Conservation (phyloP, 2,329 filamentous ascomycete species). For the Pyrenophora graminea region DNA sequence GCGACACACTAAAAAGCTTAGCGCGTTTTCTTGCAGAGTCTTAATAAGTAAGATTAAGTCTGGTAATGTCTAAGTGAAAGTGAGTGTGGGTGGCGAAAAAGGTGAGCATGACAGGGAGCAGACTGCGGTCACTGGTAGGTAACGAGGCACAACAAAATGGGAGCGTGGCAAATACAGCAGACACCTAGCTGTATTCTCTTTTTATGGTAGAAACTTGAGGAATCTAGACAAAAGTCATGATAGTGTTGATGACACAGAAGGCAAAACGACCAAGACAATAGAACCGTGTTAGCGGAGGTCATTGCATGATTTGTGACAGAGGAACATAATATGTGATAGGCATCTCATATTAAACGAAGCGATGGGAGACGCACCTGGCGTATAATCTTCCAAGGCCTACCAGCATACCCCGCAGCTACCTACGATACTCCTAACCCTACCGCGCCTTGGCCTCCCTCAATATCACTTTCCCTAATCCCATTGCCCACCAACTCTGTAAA, state of each 20-base stretch:
- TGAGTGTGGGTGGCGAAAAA: neutral
- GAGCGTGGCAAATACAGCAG: no score
- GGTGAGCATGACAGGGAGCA: neutral
- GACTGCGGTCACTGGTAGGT: neutral
- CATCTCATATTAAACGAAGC: neutral
- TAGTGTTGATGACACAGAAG: no score
- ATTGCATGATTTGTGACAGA: no score
- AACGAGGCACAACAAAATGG: neutral
- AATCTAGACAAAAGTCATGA: no score
- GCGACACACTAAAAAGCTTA: constrained; percentile 14
- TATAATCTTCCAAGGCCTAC: neutral
- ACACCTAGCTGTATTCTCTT: no score
- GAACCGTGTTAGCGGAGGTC: no score
- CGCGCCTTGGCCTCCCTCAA: neutral
- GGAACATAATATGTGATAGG: no score
- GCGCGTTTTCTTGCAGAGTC: neutral
- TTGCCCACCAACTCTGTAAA: constrained; percentile 78
- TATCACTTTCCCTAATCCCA: constrained; percentile 19
- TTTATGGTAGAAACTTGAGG: no score
- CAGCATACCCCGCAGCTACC: neutral
- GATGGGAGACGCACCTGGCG: neutral
- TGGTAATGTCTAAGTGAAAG: constrained; percentile 15
- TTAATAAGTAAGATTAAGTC: constrained; percentile 5
- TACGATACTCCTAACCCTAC: constrained; percentile 38
- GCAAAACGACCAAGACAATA: no score